Percentiles rank a stretch among this genome's conserved stretches.
Conservation (phyloP, 139 green algal species). For the Chlamydomonas eustigma region DNA sequence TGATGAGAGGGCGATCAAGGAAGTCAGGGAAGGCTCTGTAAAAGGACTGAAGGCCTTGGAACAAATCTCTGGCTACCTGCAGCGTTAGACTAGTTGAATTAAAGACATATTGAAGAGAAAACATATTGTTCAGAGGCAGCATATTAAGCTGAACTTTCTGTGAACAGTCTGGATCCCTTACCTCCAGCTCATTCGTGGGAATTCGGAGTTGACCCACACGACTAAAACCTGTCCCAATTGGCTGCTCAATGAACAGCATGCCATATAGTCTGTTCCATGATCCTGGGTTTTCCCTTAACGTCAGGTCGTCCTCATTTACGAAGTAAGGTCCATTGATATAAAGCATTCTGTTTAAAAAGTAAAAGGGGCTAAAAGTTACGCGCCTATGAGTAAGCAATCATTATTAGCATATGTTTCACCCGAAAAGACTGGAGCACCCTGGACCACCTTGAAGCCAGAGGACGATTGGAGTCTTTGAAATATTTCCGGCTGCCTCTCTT, state of each 20-base stretch:
- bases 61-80: slow-evolving; percentile 38
- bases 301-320: slow-evolving; percentile 19
- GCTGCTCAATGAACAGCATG: slow-evolving; percentile 51
- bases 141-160: neutral
- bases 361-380: neutral
- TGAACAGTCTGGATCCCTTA: no score
- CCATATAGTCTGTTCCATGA: slow-evolving; percentile 25
- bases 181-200: slow-evolving; percentile 38
- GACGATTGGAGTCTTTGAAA: slow-evolving; percentile 30
- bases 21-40: slow-evolving; percentile 26
- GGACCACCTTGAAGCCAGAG: slow-evolving; percentile 55
- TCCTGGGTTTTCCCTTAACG: neutral
- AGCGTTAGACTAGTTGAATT: neutral
- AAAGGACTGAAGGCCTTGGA: slow-evolving; percentile 39
- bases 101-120: neutral
- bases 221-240: slow-evolving; percentile 48
- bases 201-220: slow-evolving; percentile 33
- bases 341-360: slow-evolving; percentile 19
- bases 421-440: slow-evolving; percentile 51
- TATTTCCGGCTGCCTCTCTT: slow-evolving; percentile 4
- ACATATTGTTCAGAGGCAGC: neutral
- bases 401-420: no score
- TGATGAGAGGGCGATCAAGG: slow-evolving; percentile 27
- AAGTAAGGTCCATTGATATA: slow-evolving; percentile 56
- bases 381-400: no score